Evolutionary conservation across 495 filamentous ascomycete genomes (phyloP).

Genomic region (Podospora appendiculata): DNA sequence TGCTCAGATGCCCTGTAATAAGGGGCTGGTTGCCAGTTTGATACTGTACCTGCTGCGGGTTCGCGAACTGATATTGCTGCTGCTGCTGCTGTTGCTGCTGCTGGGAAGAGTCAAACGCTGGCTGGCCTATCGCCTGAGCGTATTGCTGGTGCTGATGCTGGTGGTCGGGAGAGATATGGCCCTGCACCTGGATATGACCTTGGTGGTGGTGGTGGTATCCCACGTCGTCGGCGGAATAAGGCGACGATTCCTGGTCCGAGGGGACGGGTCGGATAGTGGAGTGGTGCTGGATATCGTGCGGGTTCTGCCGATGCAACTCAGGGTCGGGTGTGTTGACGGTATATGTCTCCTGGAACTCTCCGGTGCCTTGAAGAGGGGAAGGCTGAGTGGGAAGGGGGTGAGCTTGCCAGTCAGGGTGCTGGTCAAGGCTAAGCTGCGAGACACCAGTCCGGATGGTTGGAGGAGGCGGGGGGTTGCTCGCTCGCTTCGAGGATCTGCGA

Average conservation of each 20-base stretch:
- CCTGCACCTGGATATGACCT: slow-evolving; percentile 26
- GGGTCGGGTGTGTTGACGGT: slow-evolving; percentile 27
- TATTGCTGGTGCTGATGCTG: slow-evolving; percentile 27
- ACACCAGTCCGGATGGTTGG: slow-evolving; percentile 33
- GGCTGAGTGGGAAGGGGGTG: slow-evolving; percentile 19
- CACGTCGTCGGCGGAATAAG: slow-evolving; percentile 34
- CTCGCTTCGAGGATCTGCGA: slow-evolving; percentile 42
- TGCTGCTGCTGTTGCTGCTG: slow-evolving; percentile 26
- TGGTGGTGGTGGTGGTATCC: slow-evolving; percentile 34
- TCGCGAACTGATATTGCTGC: slow-evolving; percentile 22
- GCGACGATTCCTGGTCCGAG: slow-evolving; percentile 24
- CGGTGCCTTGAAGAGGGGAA: slow-evolving; percentile 37
- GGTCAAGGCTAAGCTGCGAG: slow-evolving; percentile 30
- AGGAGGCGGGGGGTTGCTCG: slow-evolving; percentile 32
- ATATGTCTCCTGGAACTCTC: slow-evolving; percentile 32
- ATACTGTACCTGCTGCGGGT: slow-evolving; percentile 27
- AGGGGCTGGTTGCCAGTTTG: slow-evolving; percentile 22
- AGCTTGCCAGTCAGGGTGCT: slow-evolving; percentile 26
- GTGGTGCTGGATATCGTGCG: slow-evolving; percentile 25
- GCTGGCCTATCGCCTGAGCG: slow-evolving; percentile 22
- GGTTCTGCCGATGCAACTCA: slow-evolving; percentile 30
- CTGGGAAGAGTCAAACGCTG: slow-evolving; percentile 26
- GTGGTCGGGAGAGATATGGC: slow-evolving; percentile 15
- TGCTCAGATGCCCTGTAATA: slow-evolving; percentile 30
- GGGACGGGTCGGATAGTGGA: slow-evolving; percentile 34